phyloP scores from a whole-genome alignment of 441 rosid species.

The Capsella rubella region DNA sequence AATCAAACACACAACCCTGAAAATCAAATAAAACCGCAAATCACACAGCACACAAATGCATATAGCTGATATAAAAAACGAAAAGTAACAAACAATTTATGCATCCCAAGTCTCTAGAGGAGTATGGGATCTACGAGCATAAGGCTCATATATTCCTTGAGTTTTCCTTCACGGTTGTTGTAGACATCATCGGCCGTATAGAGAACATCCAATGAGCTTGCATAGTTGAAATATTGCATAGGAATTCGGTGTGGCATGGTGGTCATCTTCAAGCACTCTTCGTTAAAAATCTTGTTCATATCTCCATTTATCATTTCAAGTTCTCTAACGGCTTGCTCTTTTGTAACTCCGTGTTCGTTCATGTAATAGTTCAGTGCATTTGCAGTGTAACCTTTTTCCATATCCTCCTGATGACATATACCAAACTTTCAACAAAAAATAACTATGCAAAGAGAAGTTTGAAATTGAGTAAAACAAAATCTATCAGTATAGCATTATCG shows the following conservation, averaged over 20 bases:
- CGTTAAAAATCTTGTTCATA: slow-evolving; percentile 16
- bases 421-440: too few relatives aligned
- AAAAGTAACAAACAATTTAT: too few relatives aligned
- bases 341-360: slow-evolving; percentile 6
- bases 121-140: slow-evolving; percentile 5
- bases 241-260: not conserved
- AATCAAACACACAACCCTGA: too few relatives aligned
- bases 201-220: not conserved
- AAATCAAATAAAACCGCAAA: too few relatives aligned
- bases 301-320: slow-evolving; percentile 11
- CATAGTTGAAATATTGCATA: not conserved
- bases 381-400: slow-evolving; percentile 22
- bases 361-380: slow-evolving; percentile 31
- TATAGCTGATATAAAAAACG: too few relatives aligned
- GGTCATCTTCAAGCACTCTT: not conserved
- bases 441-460: too few relatives aligned
- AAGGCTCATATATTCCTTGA: slow-evolving; percentile 4
- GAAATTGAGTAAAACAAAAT: too few relatives aligned
- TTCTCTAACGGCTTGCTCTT: slow-evolving; percentile 16
- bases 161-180: slow-evolving; percentile 5
- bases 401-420: slow-evolving; percentile 6
- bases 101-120: too few relatives aligned
- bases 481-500: too few relatives aligned
- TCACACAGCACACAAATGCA: too few relatives aligned
- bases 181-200: slow-evolving; percentile 10